These are phyloP conservation scores for Agarophyton chilense DNA, from an alignment of 23 red algal species.

Conservation along the genomic window DNA sequence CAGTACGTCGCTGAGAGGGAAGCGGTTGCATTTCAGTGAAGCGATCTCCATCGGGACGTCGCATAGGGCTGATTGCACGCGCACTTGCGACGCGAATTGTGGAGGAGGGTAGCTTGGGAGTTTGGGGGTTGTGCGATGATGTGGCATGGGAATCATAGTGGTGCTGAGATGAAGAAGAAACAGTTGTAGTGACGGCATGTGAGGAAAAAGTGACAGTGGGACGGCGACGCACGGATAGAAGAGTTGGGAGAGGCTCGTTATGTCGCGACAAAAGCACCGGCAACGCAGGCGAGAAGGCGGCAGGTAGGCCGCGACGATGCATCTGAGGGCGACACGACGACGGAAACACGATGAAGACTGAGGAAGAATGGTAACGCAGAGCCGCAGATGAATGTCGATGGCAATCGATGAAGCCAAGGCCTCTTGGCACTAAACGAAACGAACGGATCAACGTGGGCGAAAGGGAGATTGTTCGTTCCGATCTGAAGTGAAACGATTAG, in stretches of 20 bases:
- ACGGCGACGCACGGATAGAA: neutral
- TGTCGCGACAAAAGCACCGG: neutral
- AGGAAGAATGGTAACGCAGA: neutral
- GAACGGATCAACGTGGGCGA: neutral
- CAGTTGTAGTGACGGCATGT: neutral
- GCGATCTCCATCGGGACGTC: constrained; percentile 3
- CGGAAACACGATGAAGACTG: neutral
- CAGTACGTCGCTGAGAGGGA: constrained; percentile 51
- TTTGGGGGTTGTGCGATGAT: neutral
- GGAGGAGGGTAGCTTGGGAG: neutral
- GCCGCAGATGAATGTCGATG: neutral
- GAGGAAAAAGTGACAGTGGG: neutral
- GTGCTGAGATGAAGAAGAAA: neutral
- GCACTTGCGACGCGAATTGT: constrained; percentile 60
- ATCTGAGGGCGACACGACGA: neutral
- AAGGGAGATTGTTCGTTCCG: neutral
- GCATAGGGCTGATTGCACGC: constrained; percentile 69
- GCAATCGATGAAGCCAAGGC: neutral
- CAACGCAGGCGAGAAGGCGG: constrained; percentile 1
- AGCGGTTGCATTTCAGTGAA: constrained; percentile 64
- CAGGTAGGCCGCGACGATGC: neutral
- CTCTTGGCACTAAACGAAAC: neutral
- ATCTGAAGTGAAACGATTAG: neutral
- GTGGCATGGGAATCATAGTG: neutral
- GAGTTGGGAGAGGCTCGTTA: neutral